Evolutionary conservation across 106 monocot species (phyloP).

Genomic region (Chionographis japonica): DNA sequence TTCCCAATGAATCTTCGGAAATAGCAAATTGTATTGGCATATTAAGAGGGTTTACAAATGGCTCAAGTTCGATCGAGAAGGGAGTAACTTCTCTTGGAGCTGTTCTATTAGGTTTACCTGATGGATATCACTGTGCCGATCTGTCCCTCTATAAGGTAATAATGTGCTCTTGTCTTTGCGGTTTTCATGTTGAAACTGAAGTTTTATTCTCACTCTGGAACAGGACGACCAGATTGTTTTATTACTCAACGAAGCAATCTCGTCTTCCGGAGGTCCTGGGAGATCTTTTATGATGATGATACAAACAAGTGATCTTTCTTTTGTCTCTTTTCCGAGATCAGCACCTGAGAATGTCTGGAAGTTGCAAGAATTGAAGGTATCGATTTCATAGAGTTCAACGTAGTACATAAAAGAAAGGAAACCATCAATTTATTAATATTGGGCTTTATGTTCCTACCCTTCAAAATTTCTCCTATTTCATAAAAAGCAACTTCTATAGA

Average conservation of each 20-base stretch:
- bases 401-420: neutral
- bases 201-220: constrained; percentile 14
- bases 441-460: too few species aligned
- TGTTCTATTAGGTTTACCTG: constrained; percentile 62
- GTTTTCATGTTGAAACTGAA: neutral
- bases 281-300: constrained; percentile 83
- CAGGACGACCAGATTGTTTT: constrained; percentile 82
- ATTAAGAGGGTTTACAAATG: constrained; percentile 48
- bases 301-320: constrained; percentile 46
- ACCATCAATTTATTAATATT: too few species aligned
- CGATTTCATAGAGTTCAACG: neutral
- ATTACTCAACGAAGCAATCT: constrained; percentile 60
- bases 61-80: constrained; percentile 10
- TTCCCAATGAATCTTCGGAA: constrained; percentile 56
- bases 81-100: constrained; percentile 25
- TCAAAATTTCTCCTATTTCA: neutral
- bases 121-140: constrained; percentile 71
- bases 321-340: constrained; percentile 42
- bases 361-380: constrained; percentile 61
- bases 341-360: constrained; percentile 34
- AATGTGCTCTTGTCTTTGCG: neutral
- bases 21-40: constrained; percentile 60
- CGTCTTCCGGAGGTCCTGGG: constrained; percentile 40
- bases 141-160: constrained; percentile 83
- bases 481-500: neutral